These are phyloP conservation scores for Candida schatavii DNA, from an alignment of 805 yeast genomes.

Conservation along the genomic window DNA sequence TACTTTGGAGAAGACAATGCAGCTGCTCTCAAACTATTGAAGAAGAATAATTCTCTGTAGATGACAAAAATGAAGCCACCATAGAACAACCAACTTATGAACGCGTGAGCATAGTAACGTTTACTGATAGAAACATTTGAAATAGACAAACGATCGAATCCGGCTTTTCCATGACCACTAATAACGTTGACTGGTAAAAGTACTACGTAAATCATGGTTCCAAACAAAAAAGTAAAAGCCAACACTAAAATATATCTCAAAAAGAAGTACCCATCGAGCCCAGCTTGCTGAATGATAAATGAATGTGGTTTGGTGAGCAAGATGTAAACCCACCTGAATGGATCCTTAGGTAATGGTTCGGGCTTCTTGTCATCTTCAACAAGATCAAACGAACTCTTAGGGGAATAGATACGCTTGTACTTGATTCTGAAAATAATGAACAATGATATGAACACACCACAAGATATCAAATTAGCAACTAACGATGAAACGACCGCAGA, in stretches of 20 bases:
- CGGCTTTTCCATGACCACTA: constrained; percentile 56
- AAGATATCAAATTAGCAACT: constrained; percentile 63
- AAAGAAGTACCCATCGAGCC: constrained; percentile 92
- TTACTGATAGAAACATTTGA: constrained; percentile 61
- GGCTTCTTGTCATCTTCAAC: constrained; percentile 63
- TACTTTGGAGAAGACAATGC: constrained; percentile 79
- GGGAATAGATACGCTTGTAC: constrained; percentile 76
- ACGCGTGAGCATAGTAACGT: constrained; percentile 83
- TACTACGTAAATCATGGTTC: constrained; percentile 58
- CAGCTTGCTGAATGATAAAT: constrained; percentile 80
- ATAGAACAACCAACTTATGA: constrained; percentile 77
- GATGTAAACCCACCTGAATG: constrained; percentile 66
- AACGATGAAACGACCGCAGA: constrained; percentile 73
- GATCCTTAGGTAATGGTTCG: constrained; percentile 67
- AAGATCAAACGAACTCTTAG: constrained; percentile 66
- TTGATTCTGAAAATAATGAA: constrained; percentile 67
- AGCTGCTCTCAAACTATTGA: constrained; percentile 71
- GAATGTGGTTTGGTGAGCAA: constrained; percentile 65
- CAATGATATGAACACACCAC: constrained; percentile 54
- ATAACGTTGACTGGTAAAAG: constrained; percentile 83
- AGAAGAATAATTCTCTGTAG: constrained; percentile 80
- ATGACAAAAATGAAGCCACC: constrained; percentile 67
- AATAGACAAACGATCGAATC: constrained; percentile 75
- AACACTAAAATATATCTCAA: constrained; percentile 69
- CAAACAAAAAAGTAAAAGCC: constrained; percentile 41